Evolutionary conservation across 169 alveolate species (phyloP), one percentile per base, ranked within the genome.

Genomic region (Toxoplasma gondii): DNA sequence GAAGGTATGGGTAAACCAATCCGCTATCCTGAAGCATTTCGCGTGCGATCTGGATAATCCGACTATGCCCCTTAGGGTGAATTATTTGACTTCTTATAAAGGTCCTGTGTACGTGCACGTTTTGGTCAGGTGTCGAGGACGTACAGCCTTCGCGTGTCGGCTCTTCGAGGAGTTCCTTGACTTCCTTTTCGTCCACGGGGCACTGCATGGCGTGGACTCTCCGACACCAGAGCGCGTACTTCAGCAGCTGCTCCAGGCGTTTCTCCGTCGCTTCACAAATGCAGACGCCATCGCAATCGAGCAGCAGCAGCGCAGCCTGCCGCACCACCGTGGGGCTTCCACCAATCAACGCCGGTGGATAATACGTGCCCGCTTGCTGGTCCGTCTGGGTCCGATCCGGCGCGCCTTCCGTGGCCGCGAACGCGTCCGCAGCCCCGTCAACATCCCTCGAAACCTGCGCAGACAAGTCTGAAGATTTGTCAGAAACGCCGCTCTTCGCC

Each of bases 291-390:
- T 93, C 95, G 64, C 95, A 84, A n/a, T 93, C 95, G 90, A 93
- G 95, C 93, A 93, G 91, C 90, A 93, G 74, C 86, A 93, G 84
- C n/a, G 95, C 95, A 38, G 95, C 95, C 80, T 84, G 95, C 39
- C 95, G 92, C 45, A 93, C 93, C 19, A 91, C 90, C 44, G 81
- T 74, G 43, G 95, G 92, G 93, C 95, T 93, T 74, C 95, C 84
- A 1, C 90, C 83, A 17, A 93, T 81, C 88, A 86, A 84, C 90
- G 90, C 90, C 27, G 90, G 41, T 2, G 64, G 58, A 10, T 69
- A n/a, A 24, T 17, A 24, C 38, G 81, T 69, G 81, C 41, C 81
- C 19, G 81, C 81, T 69, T 24, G 58, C n/a, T n/a, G n/a, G n/a
- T n/a, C n/a, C n/a, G n/a, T n/a, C 4, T 49, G 22, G 22, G 58